Base-by-base conservation (phyloP, 2,329 filamentous ascomycete species). In the Calonectria leucothoes region DNA sequence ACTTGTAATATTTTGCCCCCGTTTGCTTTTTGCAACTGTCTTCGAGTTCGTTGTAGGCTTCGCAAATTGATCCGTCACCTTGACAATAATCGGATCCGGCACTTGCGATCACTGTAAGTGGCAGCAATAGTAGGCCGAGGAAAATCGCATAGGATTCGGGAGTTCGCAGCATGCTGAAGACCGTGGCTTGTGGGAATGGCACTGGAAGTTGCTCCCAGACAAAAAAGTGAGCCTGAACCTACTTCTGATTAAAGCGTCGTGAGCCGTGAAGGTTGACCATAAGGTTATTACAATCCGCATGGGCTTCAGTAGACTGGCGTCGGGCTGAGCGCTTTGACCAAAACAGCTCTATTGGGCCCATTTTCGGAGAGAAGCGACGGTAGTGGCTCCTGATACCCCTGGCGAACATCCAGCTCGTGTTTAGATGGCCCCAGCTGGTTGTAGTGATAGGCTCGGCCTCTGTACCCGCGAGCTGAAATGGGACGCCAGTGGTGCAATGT, bases 1-100 rank as follows among this genome's bases (percentile, higher is more conserved):
- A 69, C 17, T 69, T 42, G 37, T 72, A 69, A 57, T 69, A 72
- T 33, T 64, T 69, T 49, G 27, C 15, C 23, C 35, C 65, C 17
- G 49, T 51, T 42, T 69, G 25, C 10, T 72, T 42, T n/a, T 69
- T 25, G 35, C 66, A 69, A 27, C 8, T 59, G 6, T 23, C 33
- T 7, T 64, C 65, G 15, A 72, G 64, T 2, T 33, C 25, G 12
- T 68, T 5, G 31, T 25, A 42, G 35, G 63, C 69, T 17, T 51
- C 12, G 45, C 52, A 67, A 49, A 71, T 71, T 11, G 68, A 67
- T 10, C 52, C 64, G 23, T 52, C 42, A 6, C 63, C 52, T 29
- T 61, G 52, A 25, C 69, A 71, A 31, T 64, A 64, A 12, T 64
- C 42, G 20, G 4, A 20, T 6, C n/a, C 45, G 23, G 39, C 29